Percentiles rank a stretch among this genome's conserved stretches.
Evolutionary conservation across 345 rosid species (phyloP).

Genomic region (Rhodamnia argentea): DNA sequence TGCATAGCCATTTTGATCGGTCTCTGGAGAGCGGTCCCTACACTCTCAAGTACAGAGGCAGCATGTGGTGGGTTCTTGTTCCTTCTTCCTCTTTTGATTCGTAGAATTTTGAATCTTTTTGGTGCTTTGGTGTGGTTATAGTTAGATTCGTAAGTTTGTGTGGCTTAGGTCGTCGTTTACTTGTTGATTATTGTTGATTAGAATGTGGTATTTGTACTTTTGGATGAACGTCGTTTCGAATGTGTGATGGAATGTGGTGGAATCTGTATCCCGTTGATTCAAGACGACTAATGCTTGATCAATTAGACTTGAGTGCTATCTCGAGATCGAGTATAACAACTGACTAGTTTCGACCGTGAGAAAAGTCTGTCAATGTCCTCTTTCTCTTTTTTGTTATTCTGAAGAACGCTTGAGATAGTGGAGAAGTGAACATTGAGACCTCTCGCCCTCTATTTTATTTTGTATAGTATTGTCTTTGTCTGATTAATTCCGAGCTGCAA

Average conservation of each 20-base stretch:
- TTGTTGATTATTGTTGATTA: not conserved
- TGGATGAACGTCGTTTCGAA: not conserved
- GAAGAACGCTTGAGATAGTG: not conserved
- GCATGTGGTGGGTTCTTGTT: slow-evolving; percentile 32
- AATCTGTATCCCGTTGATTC: not conserved
- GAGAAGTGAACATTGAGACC: not conserved
- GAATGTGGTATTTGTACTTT: not conserved
- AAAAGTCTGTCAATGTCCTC: not conserved
- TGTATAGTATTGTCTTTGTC: not conserved
- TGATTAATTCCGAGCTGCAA: not conserved
- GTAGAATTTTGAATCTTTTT: not conserved
- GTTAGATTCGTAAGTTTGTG: not conserved
- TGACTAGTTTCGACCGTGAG: not conserved
- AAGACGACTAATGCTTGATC: not conserved
- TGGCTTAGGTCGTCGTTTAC: not conserved
- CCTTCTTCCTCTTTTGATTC: not conserved
- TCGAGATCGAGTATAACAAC: not conserved
- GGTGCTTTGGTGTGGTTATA: not conserved
- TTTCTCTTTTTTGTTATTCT: not conserved
- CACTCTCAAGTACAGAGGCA: slow-evolving; percentile 49
- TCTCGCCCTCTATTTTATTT: not conserved
- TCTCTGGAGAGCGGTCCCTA: slow-evolving; percentile 61
- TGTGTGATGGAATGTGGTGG: not conserved
- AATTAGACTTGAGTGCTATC: not conserved
- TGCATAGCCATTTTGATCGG: slow-evolving; percentile 67